phyloP scores from a whole-genome alignment of 2,329 filamentous ascomycete genomes.

The Colletotrichum chrysophilum region DNA sequence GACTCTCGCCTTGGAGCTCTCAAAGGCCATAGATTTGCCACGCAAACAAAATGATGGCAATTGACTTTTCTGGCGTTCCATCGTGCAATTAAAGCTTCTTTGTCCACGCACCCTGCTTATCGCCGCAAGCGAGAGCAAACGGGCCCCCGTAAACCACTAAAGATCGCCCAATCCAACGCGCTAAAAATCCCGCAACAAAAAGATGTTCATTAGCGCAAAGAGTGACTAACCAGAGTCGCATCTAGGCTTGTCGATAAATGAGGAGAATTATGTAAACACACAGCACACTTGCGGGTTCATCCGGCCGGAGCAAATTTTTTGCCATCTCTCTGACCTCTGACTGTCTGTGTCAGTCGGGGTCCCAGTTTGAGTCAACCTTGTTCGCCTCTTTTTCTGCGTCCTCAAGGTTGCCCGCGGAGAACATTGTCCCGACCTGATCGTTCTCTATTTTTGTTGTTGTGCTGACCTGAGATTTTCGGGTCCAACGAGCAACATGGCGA shows the following conservation, averaged over 20 bases:
- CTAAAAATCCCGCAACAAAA: background rate
- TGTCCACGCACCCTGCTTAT: background rate
- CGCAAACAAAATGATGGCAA: background rate
- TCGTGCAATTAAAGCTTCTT: background rate
- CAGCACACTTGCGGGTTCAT: background rate
- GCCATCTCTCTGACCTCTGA: background rate
- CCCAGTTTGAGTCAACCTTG: background rate
- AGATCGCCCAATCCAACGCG: background rate
- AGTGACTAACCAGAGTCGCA: background rate
- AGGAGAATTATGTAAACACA: background rate
- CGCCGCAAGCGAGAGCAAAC: background rate
- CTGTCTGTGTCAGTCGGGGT: background rate
- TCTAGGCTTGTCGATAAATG: background rate
- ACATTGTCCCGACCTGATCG: background rate
- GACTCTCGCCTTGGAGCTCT: background rate
- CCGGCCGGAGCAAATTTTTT: background rate
- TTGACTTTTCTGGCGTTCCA: background rate
- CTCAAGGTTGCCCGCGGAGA: background rate
- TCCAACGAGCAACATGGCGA: background rate
- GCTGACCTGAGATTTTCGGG: background rate
- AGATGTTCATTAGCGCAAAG: background rate
- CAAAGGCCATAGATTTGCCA: background rate
- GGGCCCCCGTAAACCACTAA: background rate
- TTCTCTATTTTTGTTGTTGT: background rate
- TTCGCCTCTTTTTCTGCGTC: background rate